Evolutionary conservation across 2,329 filamentous ascomycete species (phyloP).

Genomic region (Hypoxylon sp.): DNA sequence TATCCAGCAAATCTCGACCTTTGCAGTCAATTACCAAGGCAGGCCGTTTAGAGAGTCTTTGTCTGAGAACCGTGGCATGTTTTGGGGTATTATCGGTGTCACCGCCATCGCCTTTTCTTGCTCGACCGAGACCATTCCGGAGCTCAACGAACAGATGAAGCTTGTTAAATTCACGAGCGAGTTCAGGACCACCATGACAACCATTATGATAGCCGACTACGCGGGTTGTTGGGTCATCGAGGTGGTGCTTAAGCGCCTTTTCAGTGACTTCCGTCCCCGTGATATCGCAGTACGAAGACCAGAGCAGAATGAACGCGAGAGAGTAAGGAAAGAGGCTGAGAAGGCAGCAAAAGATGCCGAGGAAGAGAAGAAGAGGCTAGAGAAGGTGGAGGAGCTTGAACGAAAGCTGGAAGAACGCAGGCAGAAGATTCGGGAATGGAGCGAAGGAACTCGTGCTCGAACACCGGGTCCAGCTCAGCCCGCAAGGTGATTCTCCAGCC

Average conservation of each 20-base stretch:
- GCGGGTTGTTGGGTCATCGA: constrained; percentile 89
- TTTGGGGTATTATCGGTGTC: constrained; percentile 93
- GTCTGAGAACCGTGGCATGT: constrained; percentile 97
- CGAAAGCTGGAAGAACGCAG: constrained; percentile 68
- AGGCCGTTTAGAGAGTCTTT: constrained; percentile 97
- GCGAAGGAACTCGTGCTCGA: constrained; percentile 51
- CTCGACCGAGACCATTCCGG: constrained; percentile 94
- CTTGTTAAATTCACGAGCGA: constrained; percentile 90
- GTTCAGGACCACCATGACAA: constrained; percentile 90
- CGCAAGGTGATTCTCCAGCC: constrained; percentile 18
- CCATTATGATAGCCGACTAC: constrained; percentile 90
- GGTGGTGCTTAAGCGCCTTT: constrained; percentile 84
- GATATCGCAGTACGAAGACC: constrained; percentile 90
- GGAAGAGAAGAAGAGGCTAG: constrained; percentile 67
- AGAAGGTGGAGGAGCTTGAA: constrained; percentile 73
- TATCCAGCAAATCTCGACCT: constrained; percentile 98
- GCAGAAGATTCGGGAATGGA: constrained; percentile 65
- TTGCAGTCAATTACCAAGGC: constrained; percentile 99
- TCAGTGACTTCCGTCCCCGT: constrained; percentile 92
- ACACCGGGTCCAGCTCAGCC: constrained; percentile 11
- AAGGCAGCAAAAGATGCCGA: constrained; percentile 64
- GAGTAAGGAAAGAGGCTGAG: constrained; percentile 74
- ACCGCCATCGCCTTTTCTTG: constrained; percentile 93
- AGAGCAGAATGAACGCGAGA: constrained; percentile 87
- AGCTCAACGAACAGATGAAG: constrained; percentile 93